These are phyloP conservation scores for Xerocomellus dryophilus DNA, from an alignment of 768 basidiomycete genomes.

Conservation along the genomic window DNA sequence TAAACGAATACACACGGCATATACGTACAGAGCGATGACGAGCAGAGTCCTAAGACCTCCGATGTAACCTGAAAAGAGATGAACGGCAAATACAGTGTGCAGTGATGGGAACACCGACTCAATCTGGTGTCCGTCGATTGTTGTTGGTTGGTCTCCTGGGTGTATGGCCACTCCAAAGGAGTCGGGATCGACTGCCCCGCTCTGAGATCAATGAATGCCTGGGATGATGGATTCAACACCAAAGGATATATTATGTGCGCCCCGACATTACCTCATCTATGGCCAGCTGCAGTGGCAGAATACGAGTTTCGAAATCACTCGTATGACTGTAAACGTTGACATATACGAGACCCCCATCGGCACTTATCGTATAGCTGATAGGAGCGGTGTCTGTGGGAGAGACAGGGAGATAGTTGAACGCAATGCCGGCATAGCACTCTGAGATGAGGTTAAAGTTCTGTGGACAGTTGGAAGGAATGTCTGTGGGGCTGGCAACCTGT, in stretches of 20 bases:
- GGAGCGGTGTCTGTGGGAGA: slow-evolving; percentile 30
- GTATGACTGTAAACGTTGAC: slow-evolving; percentile 65
- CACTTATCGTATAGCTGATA: slow-evolving; percentile 68
- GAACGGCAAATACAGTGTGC: neutral
- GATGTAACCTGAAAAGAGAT: slow-evolving; percentile 49
- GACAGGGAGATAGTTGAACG: slow-evolving; percentile 56
- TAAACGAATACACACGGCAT: neutral
- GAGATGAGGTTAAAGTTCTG: slow-evolving; percentile 73
- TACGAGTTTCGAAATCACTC: slow-evolving; percentile 64
- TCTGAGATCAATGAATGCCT: slow-evolving; percentile 72
- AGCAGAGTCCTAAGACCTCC: slow-evolving; percentile 59
- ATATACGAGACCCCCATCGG: slow-evolving; percentile 60
- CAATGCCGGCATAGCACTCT: slow-evolving; percentile 65
- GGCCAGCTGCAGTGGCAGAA: slow-evolving; percentile 75
- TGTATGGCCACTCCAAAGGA: slow-evolving; percentile 73
- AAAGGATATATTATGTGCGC: neutral
- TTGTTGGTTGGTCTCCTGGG: slow-evolving; percentile 62
- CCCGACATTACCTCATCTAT: slow-evolving; percentile 54
- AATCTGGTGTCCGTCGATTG: slow-evolving; percentile 54
- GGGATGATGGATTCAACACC: neutral
- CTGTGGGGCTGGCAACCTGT: slow-evolving; percentile 43
- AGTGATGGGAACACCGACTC: slow-evolving; percentile 37
- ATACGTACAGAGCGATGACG: slow-evolving; percentile 61
- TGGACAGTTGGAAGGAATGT: slow-evolving; percentile 59
- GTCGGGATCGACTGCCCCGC: slow-evolving; percentile 54